phyloP scores from a whole-genome alignment of 2,329 filamentous ascomycete species.

The Aspergillus spinulosporus region DNA sequence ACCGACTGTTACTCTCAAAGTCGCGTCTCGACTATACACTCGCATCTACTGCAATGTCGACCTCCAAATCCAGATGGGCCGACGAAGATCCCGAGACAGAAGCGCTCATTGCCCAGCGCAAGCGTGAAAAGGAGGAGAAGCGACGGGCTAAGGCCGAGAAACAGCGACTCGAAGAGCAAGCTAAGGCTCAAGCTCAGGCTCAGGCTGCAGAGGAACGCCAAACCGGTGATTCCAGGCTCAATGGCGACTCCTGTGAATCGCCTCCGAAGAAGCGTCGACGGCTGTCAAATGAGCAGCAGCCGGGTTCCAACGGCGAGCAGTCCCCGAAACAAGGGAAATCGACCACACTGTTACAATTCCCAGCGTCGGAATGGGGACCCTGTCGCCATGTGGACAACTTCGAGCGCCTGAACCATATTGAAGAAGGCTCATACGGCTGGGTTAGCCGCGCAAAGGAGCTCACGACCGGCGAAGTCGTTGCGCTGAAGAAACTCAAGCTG shows the following conservation, averaged over 20 bases:
- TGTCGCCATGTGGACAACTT: conserved; percentile 82
- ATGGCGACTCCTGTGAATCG: conserved; percentile 32
- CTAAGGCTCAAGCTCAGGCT: conserved; percentile 23
- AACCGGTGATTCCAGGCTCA: conserved; percentile 19
- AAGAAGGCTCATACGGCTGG: conserved; percentile 95
- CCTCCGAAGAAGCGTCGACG: conserved; percentile 61
- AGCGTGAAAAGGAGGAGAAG: conserved; percentile 85
- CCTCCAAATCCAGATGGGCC: conserved; percentile 80
- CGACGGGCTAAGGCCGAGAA: conserved; percentile 80
- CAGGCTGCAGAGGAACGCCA: conserved; percentile 20
- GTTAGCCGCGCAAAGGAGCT: conserved; percentile 80
- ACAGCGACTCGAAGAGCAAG: conserved; percentile 33
- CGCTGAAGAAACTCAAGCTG: conserved; percentile 91
- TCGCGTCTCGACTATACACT: background rate
- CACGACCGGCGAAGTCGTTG: conserved; percentile 75
- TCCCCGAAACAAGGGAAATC: conserved; percentile 39
- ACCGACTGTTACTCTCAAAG: background rate
- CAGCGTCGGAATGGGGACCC: conserved; percentile 65
- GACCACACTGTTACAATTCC: conserved; percentile 70
- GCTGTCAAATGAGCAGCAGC: conserved; percentile 55
- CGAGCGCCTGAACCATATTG: conserved; percentile 92
- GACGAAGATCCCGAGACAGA: conserved; percentile 78
- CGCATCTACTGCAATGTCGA: conserved; percentile 50
- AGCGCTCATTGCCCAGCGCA: conserved; percentile 66
- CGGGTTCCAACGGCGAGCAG: conserved; percentile 22